phyloP scores from a whole-genome alignment of 1,284 basidiomycete genomes.

The Sporisorium iseilematis-ciliati region DNA sequence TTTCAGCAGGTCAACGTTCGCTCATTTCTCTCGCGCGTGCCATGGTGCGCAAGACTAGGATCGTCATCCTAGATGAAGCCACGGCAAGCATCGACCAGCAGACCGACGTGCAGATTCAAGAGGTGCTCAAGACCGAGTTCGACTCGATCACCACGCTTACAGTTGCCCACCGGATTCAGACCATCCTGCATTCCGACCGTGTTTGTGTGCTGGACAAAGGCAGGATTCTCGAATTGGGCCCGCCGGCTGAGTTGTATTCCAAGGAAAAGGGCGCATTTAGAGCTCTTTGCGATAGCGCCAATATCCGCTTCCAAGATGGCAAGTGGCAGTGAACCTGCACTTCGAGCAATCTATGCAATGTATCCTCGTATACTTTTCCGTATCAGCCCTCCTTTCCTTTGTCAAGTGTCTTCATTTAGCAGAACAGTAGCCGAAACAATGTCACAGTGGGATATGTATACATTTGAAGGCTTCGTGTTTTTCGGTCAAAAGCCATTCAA shows the following conservation, averaged over 20 bases:
- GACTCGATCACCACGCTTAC: constrained; percentile 31
- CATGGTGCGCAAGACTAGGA: constrained; percentile 68
- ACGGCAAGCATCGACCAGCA: constrained; percentile 66
- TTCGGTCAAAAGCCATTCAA: no score
- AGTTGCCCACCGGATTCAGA: constrained; percentile 41
- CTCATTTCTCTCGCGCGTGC: constrained; percentile 85
- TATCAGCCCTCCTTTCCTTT: no score
- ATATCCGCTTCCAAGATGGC: constrained; percentile 13
- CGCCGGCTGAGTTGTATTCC: constrained; percentile 75
- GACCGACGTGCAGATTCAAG: constrained; percentile 37
- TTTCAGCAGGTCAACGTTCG: constrained; percentile 76
- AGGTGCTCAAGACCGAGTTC: constrained; percentile 48
- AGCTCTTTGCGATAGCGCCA: constrained; percentile 21
- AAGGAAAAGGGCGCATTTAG: constrained; percentile 17
- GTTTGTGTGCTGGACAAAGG: constrained; percentile 84
- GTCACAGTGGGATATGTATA: no score
- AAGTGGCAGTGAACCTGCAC: constrained; percentile 15
- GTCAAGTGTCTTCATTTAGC: no score
- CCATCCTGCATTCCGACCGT: constrained; percentile 72
- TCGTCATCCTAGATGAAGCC: constrained; percentile 51
- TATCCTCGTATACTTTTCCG: no score
- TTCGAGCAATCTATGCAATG: no score
- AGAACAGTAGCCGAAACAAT: no score
- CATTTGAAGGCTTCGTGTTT: no score
- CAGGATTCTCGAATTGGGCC: constrained; percentile 78